Conservation (phyloP, 805 yeast genomes). For the Saccharomyces mikatae region DNA sequence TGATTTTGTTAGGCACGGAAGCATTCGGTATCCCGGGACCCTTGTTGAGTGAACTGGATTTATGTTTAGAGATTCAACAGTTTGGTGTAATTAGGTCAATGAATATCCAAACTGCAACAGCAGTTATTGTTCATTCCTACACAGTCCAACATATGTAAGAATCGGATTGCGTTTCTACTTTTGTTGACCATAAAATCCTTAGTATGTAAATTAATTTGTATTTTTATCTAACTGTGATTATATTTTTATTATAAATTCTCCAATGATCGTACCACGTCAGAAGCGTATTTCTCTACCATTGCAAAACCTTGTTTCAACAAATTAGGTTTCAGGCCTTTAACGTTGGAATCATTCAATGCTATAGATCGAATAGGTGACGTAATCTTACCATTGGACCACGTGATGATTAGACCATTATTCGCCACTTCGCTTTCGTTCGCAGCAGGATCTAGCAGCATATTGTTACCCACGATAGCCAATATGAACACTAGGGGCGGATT, state of each 20-base stretch:
- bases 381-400: slow-evolving; percentile 61
- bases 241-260: slow-evolving; percentile 29
- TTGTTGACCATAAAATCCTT: not conserved
- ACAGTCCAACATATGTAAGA: slow-evolving; percentile 36
- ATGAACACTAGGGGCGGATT: slow-evolving; percentile 66
- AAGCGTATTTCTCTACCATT: slow-evolving; percentile 54
- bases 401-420: slow-evolving; percentile 71
- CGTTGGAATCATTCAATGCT: slow-evolving; percentile 43
- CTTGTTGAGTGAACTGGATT: slow-evolving; percentile 68
- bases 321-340: slow-evolving; percentile 47
- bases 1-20: slow-evolving; percentile 77
- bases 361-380: slow-evolving; percentile 67
- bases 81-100: slow-evolving; percentile 87
- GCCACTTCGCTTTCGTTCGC: slow-evolving; percentile 81
- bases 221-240: not conserved
- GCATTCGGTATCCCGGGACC: slow-evolving; percentile 89
- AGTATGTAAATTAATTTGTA: not conserved
- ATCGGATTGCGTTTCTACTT: not conserved
- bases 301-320: slow-evolving; percentile 47
- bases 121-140: slow-evolving; percentile 87
- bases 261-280: slow-evolving; percentile 51
- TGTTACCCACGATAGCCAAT: slow-evolving; percentile 63
- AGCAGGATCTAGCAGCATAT: slow-evolving; percentile 73
- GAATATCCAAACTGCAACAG: slow-evolving; percentile 96
- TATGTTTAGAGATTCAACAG: slow-evolving; percentile 86